Conservation (phyloP, 2,329 filamentous ascomycete genomes). For the Verticillium dahliae region DNA sequence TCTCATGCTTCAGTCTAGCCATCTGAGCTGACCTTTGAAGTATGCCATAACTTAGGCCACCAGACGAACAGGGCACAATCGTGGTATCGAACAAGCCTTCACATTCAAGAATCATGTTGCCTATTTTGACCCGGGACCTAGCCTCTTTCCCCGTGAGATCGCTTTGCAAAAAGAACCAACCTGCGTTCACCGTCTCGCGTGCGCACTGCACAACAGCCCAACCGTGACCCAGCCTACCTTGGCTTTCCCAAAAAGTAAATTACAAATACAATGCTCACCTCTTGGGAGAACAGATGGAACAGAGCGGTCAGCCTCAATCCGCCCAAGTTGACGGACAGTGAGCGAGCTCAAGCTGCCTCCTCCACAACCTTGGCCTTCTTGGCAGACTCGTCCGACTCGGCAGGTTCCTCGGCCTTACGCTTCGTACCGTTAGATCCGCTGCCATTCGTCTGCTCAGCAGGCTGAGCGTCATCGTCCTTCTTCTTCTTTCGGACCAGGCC, state of each 20-base stretch:
- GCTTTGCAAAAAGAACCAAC: not conserved
- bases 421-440: conserved; percentile 36
- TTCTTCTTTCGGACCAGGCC: conserved; percentile 70
- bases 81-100: not conserved
- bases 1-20: too few relatives aligned
- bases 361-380: conserved; percentile 28
- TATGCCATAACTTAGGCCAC: too few relatives aligned
- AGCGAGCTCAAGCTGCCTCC: conserved; percentile 11
- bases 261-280: not conserved
- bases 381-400: conserved; percentile 23
- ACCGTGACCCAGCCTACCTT: not conserved
- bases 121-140: not conserved
- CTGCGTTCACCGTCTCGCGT: not conserved
- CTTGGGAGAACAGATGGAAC: not conserved
- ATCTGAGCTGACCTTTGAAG: too few relatives aligned
- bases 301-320: not conserved
- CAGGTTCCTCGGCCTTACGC: conserved; percentile 44
- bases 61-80: not conserved
- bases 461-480: conserved; percentile 27
- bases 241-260: not conserved
- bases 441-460: conserved; percentile 12
- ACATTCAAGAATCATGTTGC: not conserved
- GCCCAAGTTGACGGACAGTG: not conserved
- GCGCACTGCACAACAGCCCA: not conserved
- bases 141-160: not conserved